Evolutionary conservation across 2,329 filamentous ascomycete species (phyloP), one percentile per base, ranked within the genome.

Genomic region (Metarhizium album): DNA sequence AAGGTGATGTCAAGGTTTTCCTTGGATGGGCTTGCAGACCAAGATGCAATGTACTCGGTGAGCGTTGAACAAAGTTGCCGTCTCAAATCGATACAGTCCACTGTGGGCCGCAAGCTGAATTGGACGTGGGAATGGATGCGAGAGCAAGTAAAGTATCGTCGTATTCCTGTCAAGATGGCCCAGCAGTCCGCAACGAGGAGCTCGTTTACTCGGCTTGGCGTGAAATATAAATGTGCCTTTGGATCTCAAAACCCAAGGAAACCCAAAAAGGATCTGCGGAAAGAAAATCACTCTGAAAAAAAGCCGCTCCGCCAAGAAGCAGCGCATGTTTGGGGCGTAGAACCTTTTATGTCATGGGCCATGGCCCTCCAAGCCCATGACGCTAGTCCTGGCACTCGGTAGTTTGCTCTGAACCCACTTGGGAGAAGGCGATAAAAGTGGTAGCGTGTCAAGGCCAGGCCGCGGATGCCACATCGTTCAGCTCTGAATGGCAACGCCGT

Each of bases 281-380:
- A 18, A 3, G 5, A n/a, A 40, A 11, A 40, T 20, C 2, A 40
- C 16, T 9, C n/a, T 40, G 37, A 40, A 5, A 18, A 18, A 40
- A 14, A 9, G 24, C 11, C 40, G 8, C 13, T 24, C 22, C 6
- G 5, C 18, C 20, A 18, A 43, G 20, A 43, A 14, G 18, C 20
- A 11, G 33, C 49, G 33, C 42, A 37, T 20, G 35, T 22, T 24
- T 45, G 49, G 37, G 35, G 37, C 49, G 38, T 38, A 46, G 37
- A 52, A 51, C 46, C 51, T 53, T 54, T 48, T 54, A 54, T 53
- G 51, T 18, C 47, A 38, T 43, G 23, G 13, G 51, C 29, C 47
- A 38, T 43, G 23, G 13, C n/a, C 38, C 40, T 27, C 27, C 42
- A 43, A 20, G 42, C 46, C 18, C 42, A 42, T 40, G 31, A 13